phyloP scores from a whole-genome alignment of 1,139 yeast genomes.

The Hemisphaericaspora xylanilytica region DNA sequence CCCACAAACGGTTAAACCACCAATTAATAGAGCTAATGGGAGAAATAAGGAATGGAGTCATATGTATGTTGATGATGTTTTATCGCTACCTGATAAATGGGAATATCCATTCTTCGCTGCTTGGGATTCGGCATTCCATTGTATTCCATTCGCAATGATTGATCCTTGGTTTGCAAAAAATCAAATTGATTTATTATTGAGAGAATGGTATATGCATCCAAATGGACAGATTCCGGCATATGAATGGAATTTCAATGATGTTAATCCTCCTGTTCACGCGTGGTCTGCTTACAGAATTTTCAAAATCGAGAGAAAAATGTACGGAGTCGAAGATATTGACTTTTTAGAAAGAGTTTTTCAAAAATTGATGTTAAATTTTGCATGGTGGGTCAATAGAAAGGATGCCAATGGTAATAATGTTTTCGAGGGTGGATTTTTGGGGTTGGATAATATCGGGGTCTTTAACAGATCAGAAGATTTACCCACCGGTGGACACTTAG shows the following conservation, averaged over 20 bases:
- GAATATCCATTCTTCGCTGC: constrained; percentile 97
- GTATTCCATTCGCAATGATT: constrained; percentile 90
- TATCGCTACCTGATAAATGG: constrained; percentile 95
- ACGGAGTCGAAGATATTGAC: constrained; percentile 76
- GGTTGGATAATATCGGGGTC: constrained; percentile 90
- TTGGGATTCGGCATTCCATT: constrained; percentile 97
- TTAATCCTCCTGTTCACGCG: constrained; percentile 96
- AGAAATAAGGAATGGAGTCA: constrained; percentile 90
- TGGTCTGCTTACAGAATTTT: constrained; percentile 93
- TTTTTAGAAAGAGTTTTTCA: constrained; percentile 92
- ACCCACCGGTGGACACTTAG: constrained; percentile 90
- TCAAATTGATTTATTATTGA: constrained; percentile 80
- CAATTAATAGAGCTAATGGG: constrained; percentile 75
- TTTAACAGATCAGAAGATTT: constrained; percentile 92
- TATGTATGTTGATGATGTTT: constrained; percentile 81
- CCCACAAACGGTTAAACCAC: constrained; percentile 73
- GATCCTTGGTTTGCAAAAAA: constrained; percentile 93
- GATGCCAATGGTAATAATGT: constrained; percentile 87
- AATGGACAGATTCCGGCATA: constrained; percentile 98
- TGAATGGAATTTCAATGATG: constrained; percentile 96
- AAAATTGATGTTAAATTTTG: constrained; percentile 81
- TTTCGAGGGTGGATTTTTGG: constrained; percentile 94
- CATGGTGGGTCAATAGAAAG: constrained; percentile 98
- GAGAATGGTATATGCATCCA: constrained; percentile 99
- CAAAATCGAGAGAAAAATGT: constrained; percentile 85